A percentile compares a stretch with the other conserved stretches of the same genome.
Conservation (phyloP, 1,139 yeast species). For the Geotrichum reessii region DNA sequence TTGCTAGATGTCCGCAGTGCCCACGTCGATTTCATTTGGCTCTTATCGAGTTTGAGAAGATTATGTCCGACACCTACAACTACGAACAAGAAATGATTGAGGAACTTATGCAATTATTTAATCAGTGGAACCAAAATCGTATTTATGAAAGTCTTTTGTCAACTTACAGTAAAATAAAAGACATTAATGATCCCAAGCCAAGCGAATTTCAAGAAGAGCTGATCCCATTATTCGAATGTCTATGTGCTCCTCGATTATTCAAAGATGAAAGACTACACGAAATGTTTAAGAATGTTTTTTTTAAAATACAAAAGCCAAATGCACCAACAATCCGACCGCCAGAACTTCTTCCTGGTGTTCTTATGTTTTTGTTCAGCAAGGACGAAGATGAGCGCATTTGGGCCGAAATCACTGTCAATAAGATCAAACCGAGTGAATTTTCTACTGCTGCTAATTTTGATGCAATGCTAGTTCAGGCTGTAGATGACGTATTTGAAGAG, state of each 20-base stretch:
- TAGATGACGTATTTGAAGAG: conserved; percentile 18
- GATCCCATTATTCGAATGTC: conserved; percentile 26
- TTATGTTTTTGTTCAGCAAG: conserved; percentile 29
- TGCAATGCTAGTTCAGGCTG: conserved; percentile 19
- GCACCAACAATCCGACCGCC: conserved; percentile 26
- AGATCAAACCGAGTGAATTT: conserved; percentile 14
- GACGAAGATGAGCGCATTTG: conserved; percentile 28
- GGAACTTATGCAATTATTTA: conserved; percentile 22
- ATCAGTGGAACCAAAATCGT: conserved; percentile 25
- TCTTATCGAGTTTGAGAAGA: conserved; percentile 12
- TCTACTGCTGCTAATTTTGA: conserved; percentile 20
- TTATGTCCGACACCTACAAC: conserved; percentile 16
- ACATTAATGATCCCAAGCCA: conserved; percentile 16
- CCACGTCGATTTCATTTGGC: conserved; percentile 18
- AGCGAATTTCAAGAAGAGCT: conserved; percentile 21
- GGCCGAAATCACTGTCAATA: conserved; percentile 24
- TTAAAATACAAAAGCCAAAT: conserved; percentile 27
- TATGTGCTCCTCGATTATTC: conserved; percentile 27
- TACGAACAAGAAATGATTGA: conserved; percentile 23
- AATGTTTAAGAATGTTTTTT: conserved; percentile 25
- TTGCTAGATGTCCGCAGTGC: conserved; percentile 13
- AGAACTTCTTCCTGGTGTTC: conserved; percentile 31
- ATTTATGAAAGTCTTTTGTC: conserved; percentile 19
- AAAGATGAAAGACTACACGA: conserved; percentile 15
- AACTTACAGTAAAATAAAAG: conserved; percentile 17